A percentile compares a stretch with the other conserved stretches of the same genome.
These are phyloP conservation scores for Kockovaella imperatae DNA, from an alignment of 768 basidiomycete genomes.

Conservation along the genomic window DNA sequence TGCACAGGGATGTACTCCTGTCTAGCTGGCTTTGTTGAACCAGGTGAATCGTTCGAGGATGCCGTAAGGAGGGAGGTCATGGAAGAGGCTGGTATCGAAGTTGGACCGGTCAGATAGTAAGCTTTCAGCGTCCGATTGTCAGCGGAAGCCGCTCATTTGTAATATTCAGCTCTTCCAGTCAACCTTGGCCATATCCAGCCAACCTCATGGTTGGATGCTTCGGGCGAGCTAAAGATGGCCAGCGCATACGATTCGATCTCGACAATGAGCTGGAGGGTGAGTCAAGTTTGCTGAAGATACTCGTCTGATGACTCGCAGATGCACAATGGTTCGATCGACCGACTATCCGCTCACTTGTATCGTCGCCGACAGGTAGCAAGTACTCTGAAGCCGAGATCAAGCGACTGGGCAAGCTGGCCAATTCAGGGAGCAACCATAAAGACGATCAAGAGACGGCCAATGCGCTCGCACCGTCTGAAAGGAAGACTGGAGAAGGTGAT, in stretches of 20 bases:
- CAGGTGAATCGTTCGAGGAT: constrained; percentile 89
- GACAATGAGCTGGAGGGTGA: constrained; percentile 91
- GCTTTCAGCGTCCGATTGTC: constrained; percentile 1
- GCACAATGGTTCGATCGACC: constrained; percentile 79
- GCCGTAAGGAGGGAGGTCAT: constrained; percentile 86
- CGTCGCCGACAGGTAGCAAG: constrained; percentile 52
- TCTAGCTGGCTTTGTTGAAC: constrained; percentile 87
- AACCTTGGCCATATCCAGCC: constrained; percentile 73
- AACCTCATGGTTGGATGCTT: constrained; percentile 88
- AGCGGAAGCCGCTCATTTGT: too few species aligned
- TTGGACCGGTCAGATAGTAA: constrained; percentile 67
- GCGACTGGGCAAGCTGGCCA: constrained; percentile 43
- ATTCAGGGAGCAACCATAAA: constrained; percentile 8
- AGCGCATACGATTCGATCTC: constrained; percentile 72
- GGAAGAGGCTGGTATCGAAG: constrained; percentile 90
- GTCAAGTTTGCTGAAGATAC: constrained; percentile 14
- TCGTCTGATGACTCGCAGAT: constrained; percentile 49
- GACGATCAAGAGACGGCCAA: constrained; percentile 45
- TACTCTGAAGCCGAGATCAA: constrained; percentile 53
- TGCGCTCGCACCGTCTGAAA: constrained; percentile 42
- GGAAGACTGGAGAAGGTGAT: constrained; percentile 22
- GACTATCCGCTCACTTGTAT: constrained; percentile 60
- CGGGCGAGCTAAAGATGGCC: constrained; percentile 55
- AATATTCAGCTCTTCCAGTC: constrained; percentile 37
- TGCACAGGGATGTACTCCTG: constrained; percentile 62